Base-by-base conservation (phyloP, 2,329 filamentous ascomycete genomes). In the Purpureocillium takamizusanense region DNA sequence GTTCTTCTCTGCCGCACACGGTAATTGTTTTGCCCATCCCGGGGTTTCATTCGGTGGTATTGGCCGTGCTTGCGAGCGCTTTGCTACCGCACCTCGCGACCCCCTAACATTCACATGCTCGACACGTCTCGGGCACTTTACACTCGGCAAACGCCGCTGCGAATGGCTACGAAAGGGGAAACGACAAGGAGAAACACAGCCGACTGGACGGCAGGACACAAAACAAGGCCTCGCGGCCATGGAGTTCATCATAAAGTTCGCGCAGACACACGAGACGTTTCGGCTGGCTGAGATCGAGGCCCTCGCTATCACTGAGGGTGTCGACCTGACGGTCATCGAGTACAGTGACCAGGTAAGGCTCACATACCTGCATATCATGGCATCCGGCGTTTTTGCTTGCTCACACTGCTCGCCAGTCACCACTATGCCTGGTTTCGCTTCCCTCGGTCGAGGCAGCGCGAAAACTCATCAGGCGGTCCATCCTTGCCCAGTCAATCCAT, bases 251-350 rank as follows among this genome's bases (percentile, higher is more conserved):
- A 80, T 98, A 46, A 85, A 90, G 51, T 88, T 97, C 57, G 83
- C 82, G 33, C 92, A 97, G 61, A 71, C 76, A 42, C 89, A 97
- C 59, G 87, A 95, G 66, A 83, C 78, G n/a, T 98, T 98, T 57
- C 83, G 90, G 30, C 70, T 79, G 40, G 78, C 89, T 3, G 92
- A 98, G 61, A 74, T 95, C 12, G 68, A 90, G 53, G 81, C 92
- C 17, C 68, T 98, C 15, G 88, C 87, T 4, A 66, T 77, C 9
- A 57, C 90, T 5, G 74, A 80, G 40, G 70, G 70, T 9, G 66
- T 92, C 28, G 62, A 81, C 17, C 56, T 95, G 37, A 72, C 85
- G 48, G 72, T 95, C 43, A 50, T 90, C n/a, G 74, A 70, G 7
- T 95, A 97, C 59, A 74, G 73, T 44, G 65, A 80, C 44, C 72